Evolutionary conservation across 1,284 basidiomycete species (phyloP), one percentile per base, ranked within the genome.

Genomic region (Marasmius fiardii): DNA sequence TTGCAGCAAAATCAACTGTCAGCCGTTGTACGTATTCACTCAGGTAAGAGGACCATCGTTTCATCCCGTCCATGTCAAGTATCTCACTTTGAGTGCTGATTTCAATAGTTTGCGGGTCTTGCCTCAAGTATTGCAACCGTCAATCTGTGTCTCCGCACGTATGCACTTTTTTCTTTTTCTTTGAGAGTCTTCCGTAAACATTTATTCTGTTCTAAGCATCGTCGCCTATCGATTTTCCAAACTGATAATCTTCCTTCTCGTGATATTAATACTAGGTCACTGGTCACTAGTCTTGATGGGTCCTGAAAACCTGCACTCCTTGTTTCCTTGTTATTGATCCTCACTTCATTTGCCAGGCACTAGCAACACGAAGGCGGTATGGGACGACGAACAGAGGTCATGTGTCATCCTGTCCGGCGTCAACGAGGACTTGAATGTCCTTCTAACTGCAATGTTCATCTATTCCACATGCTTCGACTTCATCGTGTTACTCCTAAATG

Each of bases 241-340:
- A 54, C 81, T 75, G 58, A 71, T 89, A 54, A 72, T 85, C 39
- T 64, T 69, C 4, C 66, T 76, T 4, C 71, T 89, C 11, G 63
- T 84, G 14, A 14, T 81, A 33, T 61, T 88, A 39, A 86, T 87
- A 58, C 70, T 87, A 23, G 87, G 83, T 0, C 87, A 90, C 63
- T 90, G 87, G 88, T 85, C 85, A 0, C 72, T 90, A 55, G 79
- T 89, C 53, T 72, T 90, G 8, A 86, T 89, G 68, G 86, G 87
- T 81, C 64, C 37, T 62, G 57, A 20, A 10, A 48, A 7, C 23
- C 23, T n/a, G n/a, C 39, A n/a, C 14, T 34, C 28, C n/a, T n/a
- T n/a, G n/a, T 35, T 20, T 7, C 43, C 43, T 23, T n/a, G 21
- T 20, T 14, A 26, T 14, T 28, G 49, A 37, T 45, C 41, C 12